Evolutionary conservation across 1,284 basidiomycete species (phyloP).

Genomic region (Apiotrichum brassicae): DNA sequence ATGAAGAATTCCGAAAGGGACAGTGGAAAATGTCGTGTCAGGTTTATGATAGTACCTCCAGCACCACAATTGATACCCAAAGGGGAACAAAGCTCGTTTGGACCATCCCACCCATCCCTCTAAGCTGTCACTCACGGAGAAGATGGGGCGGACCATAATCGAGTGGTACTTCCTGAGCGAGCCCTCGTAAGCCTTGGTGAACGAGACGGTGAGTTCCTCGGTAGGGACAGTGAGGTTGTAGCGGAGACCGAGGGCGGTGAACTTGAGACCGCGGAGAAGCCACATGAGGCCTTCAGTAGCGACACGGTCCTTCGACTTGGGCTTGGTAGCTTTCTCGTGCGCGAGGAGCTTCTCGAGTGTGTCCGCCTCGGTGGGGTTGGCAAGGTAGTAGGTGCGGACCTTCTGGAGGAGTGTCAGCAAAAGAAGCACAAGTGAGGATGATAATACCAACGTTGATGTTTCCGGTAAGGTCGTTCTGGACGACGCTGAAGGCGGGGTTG

Average conservation of each 20-base stretch:
- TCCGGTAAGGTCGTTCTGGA: conserved; percentile 81
- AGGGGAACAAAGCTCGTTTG: no score
- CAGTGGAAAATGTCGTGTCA: neutral
- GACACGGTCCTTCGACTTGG: conserved; percentile 61
- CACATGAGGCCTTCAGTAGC: conserved; percentile 91
- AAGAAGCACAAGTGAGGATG: no score
- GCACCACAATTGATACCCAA: no score
- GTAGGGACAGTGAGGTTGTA: conserved; percentile 61
- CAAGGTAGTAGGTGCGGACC: conserved; percentile 73
- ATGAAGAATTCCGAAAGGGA: no score
- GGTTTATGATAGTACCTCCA: no score
- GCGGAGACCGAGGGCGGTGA: conserved; percentile 81
- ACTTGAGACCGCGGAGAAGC: conserved; percentile 82
- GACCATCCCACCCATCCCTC: no score
- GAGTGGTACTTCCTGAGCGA: conserved; percentile 83
- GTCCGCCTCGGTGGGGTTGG: conserved; percentile 57
- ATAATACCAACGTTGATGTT: conserved; percentile 71
- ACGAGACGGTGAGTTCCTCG: conserved; percentile 69
- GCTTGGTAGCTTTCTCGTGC: conserved; percentile 62
- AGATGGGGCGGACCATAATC: conserved; percentile 78
- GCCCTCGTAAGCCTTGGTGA: conserved; percentile 73
- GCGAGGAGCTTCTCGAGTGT: conserved; percentile 81
- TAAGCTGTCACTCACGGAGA: conserved; percentile 58
- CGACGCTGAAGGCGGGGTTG: conserved; percentile 75
- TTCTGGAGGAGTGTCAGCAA: no score